Evolutionary conservation across 2,329 filamentous ascomycete genomes (phyloP), one percentile per base, ranked within the genome.

Genomic region (Hirsutella minnesotensis): DNA sequence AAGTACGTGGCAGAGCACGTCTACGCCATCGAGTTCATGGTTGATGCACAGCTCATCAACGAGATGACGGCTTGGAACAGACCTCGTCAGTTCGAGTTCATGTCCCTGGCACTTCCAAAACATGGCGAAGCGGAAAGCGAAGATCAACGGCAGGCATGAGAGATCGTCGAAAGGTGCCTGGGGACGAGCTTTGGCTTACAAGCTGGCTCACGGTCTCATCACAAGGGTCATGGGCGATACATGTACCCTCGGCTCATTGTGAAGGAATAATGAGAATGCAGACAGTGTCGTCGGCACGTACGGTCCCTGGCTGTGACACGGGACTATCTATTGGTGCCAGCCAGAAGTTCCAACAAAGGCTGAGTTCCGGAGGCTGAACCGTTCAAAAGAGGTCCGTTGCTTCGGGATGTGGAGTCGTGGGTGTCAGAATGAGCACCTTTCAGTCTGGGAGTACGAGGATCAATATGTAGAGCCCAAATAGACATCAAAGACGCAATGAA

Each of bases 141-240:
- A 2, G 67, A 72, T 34, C 74, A 78, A 54, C 58, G 49, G 19
- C 48, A 61, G 35, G 73, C 73, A 0, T 60, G 69, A 27, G 57
- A 65, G 46, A 69, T 77, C 40, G 70, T 78, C 1, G 68, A 76
- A 52, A 61, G 51, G 1, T 71, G 68, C 45, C 53, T 77, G n/a
- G 53, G 49, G 13, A 60, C 55, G 45, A 74, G 71, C 47, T 77
- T 73, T 52, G 67, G 65, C 1, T 70, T 77, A n/a, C 53, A 77
- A 77, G 56, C 55, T 78, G 8, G 70, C 71, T 1, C 72, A 75
- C 47, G 73, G 73, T 0, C 49, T 76, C 20, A 75, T 75, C 20
- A 38, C 75, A 9, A 60, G 65, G 30, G 64, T 76, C 0, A 55
- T 66, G 21, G 67, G 68, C 1, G 59, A 65, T 16, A 77, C 73